Base-by-base conservation (phyloP, 495 filamentous ascomycete genomes). In the Darksidea phi region DNA sequence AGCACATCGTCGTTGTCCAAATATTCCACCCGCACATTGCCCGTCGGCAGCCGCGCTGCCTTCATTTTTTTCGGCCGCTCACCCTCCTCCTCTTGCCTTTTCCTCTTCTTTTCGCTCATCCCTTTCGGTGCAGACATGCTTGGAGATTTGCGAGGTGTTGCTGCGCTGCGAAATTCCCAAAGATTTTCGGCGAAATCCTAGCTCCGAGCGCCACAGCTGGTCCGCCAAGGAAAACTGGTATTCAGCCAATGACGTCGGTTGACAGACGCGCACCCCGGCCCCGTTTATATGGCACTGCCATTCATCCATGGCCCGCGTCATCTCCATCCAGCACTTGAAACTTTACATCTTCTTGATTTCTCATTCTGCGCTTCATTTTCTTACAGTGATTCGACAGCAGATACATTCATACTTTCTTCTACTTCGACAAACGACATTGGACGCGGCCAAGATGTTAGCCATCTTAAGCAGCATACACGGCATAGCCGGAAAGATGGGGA, bases 71-170 rank as follows among this genome's bases (percentile, higher is more conserved):
- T 82, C 6, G 84, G 81, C 18, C 75, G 73, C 18, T 80, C 79
- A 36, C 74, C 70, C 13, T 73, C 76, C 20, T 85, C 82, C 2
- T 79, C 81, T 32, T 71, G 68, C 64, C 87, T 80, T 76, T 91
- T 90, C 59, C 89, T 81, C 78, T 95, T 95, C 71, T 88, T 87
- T 45, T 84, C 81, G 28, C 80, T 76, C 48, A 70, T 72, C 41
- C 41, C 28, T 32, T 32, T 32, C 3, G 4, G 37, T n/a, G 51
- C 18, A 46, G 24, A 20, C 38, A 8, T 34, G 49, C 37, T 46
- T 25, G 23, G 57, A 13, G 6, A 6, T 37, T 46, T 43, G 38
- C n/a, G 53, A 6, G 37, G 18, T 7, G 17, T 45, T 18, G 24
- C 18, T 17, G 56, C 8, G 28, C 5, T 13, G 36, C 52, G 13